Percentiles rank a stretch among this genome's conserved stretches.
Evolutionary conservation across 1,284 basidiomycete genomes (phyloP).

Genomic region (Ceratobasidium theobromae): DNA sequence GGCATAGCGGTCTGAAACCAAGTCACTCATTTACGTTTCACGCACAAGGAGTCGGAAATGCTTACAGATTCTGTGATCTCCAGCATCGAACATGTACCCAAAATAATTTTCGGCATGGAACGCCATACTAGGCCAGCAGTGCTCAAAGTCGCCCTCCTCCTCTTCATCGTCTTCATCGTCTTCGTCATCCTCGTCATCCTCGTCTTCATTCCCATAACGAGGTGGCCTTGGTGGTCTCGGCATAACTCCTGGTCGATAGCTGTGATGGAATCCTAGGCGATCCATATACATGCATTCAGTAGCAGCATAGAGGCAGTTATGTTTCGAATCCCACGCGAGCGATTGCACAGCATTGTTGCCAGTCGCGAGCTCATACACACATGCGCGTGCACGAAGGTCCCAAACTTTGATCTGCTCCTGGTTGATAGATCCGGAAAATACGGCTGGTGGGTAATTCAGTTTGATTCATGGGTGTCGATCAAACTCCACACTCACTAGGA

Average conservation of each 20-base stretch:
- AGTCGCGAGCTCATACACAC: slow-evolving; percentile 29
- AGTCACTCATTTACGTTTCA: no score
- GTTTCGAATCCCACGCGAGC: slow-evolving; percentile 18
- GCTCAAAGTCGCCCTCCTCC: not conserved
- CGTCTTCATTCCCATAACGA: not conserved
- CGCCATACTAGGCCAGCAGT: no score
- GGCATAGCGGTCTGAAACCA: not conserved
- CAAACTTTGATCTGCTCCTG: slow-evolving; percentile 16
- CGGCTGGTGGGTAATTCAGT: not conserved
- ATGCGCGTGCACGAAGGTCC: slow-evolving; percentile 22
- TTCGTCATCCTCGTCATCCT: slow-evolving; percentile 15
- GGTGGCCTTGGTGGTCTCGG: not conserved
- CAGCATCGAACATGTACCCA: no score
- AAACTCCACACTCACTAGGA: slow-evolving; percentile 3
- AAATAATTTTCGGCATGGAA: no score
- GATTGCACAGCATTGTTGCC: slow-evolving; percentile 26
- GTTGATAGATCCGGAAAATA: slow-evolving; percentile 11
- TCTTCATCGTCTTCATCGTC: slow-evolving; percentile 17
- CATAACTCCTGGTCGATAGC: slow-evolving; percentile 1
- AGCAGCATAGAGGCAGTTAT: slow-evolving; percentile 14
- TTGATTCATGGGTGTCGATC: not conserved
- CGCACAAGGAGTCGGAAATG: no score
- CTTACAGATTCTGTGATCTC: no score
- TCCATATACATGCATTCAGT: slow-evolving; percentile 23
- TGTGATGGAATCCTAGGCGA: slow-evolving; percentile 23